Conservation (phyloP, 2,329 filamentous ascomycete species). For the Mariannaea sp. region DNA sequence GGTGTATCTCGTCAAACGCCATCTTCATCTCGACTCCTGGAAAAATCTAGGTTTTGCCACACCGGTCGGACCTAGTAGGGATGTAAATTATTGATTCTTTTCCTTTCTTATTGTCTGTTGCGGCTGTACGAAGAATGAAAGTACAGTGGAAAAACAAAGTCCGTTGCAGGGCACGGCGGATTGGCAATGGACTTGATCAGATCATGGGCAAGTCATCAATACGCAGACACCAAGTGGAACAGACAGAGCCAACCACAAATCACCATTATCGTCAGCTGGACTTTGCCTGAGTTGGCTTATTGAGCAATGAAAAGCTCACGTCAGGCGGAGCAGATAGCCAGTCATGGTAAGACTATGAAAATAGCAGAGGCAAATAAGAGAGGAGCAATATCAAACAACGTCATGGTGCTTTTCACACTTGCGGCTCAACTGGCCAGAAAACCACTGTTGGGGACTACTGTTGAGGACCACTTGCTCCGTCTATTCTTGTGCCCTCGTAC, state of each 20-base stretch:
- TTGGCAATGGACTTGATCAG: constrained; percentile 22
- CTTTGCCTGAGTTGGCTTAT: neutral
- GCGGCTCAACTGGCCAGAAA: constrained; percentile 6
- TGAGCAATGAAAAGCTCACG: constrained; percentile 6
- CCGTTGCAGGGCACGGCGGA: constrained; percentile 9
- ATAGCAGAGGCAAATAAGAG: neutral
- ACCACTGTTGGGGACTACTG: no score
- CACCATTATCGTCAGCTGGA: constrained; percentile 23
- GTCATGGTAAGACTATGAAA: neutral
- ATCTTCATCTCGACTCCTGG: neutral
- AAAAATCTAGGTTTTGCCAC: neutral
- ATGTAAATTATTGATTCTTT: neutral
- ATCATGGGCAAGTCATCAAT: constrained; percentile 18
- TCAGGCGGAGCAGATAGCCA: constrained; percentile 4
- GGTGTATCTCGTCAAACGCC: constrained; percentile 11
- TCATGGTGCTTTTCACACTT: neutral
- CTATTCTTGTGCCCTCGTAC: no score
- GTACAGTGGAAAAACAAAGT: no score
- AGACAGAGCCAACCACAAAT: constrained; percentile 11
- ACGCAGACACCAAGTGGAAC: constrained; percentile 3
- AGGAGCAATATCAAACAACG: neutral
- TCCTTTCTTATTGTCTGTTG: no score
- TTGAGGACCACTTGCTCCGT: no score
- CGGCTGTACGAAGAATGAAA: no score
- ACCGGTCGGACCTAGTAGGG: neutral